Conservation (phyloP, 345 rosid species). For the Gossypium arboreum region DNA sequence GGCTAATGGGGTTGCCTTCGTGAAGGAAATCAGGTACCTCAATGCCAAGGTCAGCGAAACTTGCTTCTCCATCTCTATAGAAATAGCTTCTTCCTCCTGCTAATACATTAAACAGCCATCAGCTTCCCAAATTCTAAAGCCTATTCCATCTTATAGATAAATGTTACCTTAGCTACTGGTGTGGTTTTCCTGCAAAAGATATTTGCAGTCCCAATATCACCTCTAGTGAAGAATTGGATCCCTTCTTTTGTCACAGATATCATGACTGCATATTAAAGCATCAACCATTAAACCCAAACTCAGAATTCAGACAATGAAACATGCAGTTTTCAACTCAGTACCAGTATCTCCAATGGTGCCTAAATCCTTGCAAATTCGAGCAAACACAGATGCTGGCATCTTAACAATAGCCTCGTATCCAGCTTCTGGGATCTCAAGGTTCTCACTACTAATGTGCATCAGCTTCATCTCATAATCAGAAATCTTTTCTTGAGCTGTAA, state of each 20-base stretch:
- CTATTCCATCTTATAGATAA: background rate
- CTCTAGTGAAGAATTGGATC: constrained; percentile 6
- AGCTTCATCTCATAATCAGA: constrained; percentile 12
- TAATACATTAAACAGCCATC: background rate
- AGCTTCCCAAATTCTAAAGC: background rate
- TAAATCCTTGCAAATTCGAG: constrained; percentile 10
- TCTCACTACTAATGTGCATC: background rate
- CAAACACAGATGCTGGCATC: background rate
- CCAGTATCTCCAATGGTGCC: constrained; percentile 1
- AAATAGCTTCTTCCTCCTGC: constrained; percentile 1
- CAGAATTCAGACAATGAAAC: background rate
- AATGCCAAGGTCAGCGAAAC: background rate
- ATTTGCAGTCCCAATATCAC: background rate
- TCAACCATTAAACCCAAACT: background rate
- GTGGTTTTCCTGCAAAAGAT: background rate
- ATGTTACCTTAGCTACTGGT: background rate
- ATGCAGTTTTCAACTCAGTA: background rate
- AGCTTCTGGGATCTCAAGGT: background rate
- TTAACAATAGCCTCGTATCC: constrained; percentile 1
- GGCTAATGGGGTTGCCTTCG: background rate
- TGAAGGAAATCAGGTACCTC: background rate
- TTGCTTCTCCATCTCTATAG: background rate
- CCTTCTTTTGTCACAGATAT: constrained; percentile 12
- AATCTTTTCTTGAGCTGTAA: constrained; percentile 11
- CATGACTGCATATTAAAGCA: background rate